These are phyloP conservation scores for Liriodendron chinense DNA, from an alignment of 164 flowering plant species.

Conservation along the genomic window DNA sequence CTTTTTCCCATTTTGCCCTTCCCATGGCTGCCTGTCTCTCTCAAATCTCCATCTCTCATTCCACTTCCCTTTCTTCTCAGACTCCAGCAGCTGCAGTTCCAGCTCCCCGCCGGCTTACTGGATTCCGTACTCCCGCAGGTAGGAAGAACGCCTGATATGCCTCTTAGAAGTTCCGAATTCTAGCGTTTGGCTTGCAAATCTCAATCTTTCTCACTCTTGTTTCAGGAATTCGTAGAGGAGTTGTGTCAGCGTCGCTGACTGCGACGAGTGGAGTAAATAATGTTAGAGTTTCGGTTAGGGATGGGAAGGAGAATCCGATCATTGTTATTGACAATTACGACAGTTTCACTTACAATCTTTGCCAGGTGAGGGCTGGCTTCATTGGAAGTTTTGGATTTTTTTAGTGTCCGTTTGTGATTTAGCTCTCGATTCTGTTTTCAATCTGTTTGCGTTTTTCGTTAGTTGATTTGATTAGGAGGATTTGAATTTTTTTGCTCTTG, in stretches of 20 bases:
- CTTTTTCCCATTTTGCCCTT: background rate
- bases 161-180: background rate
- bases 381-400: background rate
- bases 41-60: background rate
- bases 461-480: background rate
- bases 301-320: conserved; percentile 42
- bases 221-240: background rate
- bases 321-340: conserved; percentile 92
- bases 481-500: too few species aligned
- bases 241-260: background rate
- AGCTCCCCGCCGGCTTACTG: background rate
- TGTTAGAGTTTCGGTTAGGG: conserved; percentile 17
- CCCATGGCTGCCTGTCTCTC: background rate
- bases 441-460: background rate
- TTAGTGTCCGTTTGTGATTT: too few species aligned
- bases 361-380: conserved; percentile 54
- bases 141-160: background rate
- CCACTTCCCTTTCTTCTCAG: background rate
- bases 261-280: conserved; percentile 17
- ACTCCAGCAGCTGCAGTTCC: background rate
- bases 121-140: background rate
- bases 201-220: background rate
- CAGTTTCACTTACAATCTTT: conserved; percentile 96
- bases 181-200: background rate
- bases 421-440: too few species aligned